Base-by-base conservation (phyloP, 306 rosid species). In the Clitoria ternatea region DNA sequence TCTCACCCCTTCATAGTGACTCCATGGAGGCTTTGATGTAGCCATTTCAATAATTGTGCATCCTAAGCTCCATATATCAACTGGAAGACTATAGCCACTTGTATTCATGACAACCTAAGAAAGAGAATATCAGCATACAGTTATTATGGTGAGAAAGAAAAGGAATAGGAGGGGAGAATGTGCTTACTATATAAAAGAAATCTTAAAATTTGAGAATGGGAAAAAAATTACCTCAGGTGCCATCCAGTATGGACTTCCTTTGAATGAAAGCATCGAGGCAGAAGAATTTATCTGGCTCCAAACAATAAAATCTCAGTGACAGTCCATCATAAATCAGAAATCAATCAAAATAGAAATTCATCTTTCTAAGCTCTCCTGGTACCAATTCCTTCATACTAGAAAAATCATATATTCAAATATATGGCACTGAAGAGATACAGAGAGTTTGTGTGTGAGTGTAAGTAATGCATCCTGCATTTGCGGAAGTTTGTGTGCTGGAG, bases 171-270 rank as follows among this genome's bases (percentile, higher is more conserved):
- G 47, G 18, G 57, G 17, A 61, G n/a, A 45, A 57, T 65, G 17
- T 37, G 57, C 59, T 24, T 22, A 30, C 45, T 61, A 53, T 61
- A 53, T 14, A 19, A 47, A 70, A 39, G 37, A 35, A 36, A 55
- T 33, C 13, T 26, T 1, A 9, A 65, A 20, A 29, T 61, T 66
- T 39, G 14, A 54, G 24, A 56, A 39, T 42, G 50, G 26, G 22
- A 42, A 17, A 47, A 59, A 19, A 50, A 30, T 64, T 79, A 94
- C 97, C 97, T 94, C 99, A n/a, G 99, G 99, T 15, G 99, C 99
- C 99, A 95, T 95, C 97, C 99, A 95, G 76, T 95, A 86, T 69
- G 99, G 99, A 85, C 99, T 95, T 69, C 97, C 99, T 77, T 95
- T 95, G 92, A 95, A 91, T 77, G 99, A 95, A 54, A 91, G 96